A percentile compares a stretch with the other conserved stretches of the same genome.
phyloP scores from a whole-genome alignment of 352 stramenopile species.

The Saprolegnia parasitica region DNA sequence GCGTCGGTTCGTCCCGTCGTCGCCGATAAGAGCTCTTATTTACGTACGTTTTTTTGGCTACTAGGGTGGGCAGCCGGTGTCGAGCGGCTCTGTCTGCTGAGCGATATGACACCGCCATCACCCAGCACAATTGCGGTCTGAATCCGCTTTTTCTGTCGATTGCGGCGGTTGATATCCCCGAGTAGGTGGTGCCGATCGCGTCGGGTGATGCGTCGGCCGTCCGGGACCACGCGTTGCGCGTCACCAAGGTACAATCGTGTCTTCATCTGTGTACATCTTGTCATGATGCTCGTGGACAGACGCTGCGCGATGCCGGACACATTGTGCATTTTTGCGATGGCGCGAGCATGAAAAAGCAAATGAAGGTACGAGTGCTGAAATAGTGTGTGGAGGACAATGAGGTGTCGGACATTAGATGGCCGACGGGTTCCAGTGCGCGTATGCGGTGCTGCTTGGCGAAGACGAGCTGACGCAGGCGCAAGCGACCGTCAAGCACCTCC shows the following conservation, averaged over 20 bases:
- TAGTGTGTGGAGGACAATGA: too few relatives aligned
- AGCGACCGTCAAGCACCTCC: conserved; percentile 78
- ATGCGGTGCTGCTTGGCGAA: conserved; percentile 68
- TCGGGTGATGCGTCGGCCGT: conserved; percentile 41
- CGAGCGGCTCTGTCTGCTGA: conserved; percentile 68
- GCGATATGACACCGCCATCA: conserved; percentile 32
- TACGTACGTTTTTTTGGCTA: not conserved
- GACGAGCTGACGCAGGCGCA: conserved; percentile 54
- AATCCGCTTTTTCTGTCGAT: not conserved
- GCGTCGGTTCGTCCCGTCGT: conserved; percentile 39
- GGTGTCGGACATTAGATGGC: conserved; percentile 39
- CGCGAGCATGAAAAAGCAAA: conserved; percentile 82
- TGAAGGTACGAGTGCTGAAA: too few relatives aligned
- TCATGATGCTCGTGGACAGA: conserved; percentile 29
- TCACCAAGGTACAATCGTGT: conserved; percentile 43
- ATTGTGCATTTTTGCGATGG: conserved; percentile 82
- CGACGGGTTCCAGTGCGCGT: conserved; percentile 57
- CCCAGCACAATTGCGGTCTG: conserved; percentile 49
- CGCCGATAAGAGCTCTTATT: not conserved
- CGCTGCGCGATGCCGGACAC: conserved; percentile 51
- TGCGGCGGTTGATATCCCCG: not conserved
- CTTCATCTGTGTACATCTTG: conserved; percentile 3
- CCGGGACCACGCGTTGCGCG: conserved; percentile 56
- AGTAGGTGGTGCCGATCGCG: conserved; percentile 63
- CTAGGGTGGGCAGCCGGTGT: conserved; percentile 72